phyloP scores from a whole-genome alignment of 257 asterid species.

The Paulownia fortunei region DNA sequence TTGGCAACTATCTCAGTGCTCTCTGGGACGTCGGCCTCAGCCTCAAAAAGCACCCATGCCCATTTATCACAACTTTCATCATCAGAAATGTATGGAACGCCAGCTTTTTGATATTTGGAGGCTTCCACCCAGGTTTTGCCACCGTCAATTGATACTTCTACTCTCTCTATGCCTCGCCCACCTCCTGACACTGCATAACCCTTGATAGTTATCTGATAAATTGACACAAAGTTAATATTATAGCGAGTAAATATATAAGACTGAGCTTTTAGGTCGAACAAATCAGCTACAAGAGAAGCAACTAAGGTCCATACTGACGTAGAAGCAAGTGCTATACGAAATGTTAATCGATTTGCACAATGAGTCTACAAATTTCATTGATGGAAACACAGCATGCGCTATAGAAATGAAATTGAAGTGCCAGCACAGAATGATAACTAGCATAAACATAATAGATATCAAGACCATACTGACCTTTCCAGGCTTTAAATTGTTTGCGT shows the following conservation, averaged over 20 bases:
- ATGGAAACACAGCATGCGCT: background rate
- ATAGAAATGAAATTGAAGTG: background rate
- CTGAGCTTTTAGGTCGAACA: background rate
- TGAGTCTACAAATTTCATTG: background rate
- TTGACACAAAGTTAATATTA: background rate
- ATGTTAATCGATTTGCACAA: no score
- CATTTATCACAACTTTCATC: constrained; percentile 67
- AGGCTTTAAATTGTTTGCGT: constrained; percentile 51
- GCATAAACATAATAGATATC: background rate
- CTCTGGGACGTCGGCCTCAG: constrained; percentile 59
- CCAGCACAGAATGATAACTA: background rate
- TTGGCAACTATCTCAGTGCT: constrained; percentile 73
- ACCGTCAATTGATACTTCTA: constrained; percentile 73
- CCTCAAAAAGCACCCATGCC: constrained; percentile 88
- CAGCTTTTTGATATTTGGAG: constrained; percentile 64
- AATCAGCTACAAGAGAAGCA: background rate
- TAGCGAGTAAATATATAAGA: background rate
- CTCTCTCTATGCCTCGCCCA: constrained; percentile 87
- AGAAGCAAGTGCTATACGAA: no score
- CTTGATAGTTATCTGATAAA: constrained; percentile 62
- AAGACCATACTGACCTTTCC: constrained; percentile 64
- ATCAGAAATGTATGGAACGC: constrained; percentile 63
- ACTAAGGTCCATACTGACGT: background rate
- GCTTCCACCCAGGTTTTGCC: constrained; percentile 86
- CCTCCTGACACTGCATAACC: constrained; percentile 93